phyloP scores from a whole-genome alignment of 805 yeast genomes.

The Blastobotrys americana region DNA sequence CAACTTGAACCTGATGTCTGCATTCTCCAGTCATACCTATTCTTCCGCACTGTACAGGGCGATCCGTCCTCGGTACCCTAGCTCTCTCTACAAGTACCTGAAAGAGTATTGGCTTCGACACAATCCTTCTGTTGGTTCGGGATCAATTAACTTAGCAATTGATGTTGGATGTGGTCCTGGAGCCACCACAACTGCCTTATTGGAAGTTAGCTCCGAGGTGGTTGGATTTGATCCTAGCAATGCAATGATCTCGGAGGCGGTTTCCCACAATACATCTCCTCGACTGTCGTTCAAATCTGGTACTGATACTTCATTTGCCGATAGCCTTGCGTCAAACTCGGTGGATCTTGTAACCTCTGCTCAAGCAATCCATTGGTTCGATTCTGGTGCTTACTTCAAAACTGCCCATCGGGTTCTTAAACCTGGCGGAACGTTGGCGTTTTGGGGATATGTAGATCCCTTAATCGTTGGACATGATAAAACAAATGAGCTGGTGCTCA shows the following conservation, averaged over 20 bases:
- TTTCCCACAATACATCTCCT: constrained; percentile 6
- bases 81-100: constrained; percentile 39
- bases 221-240: constrained; percentile 59
- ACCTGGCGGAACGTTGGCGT: constrained; percentile 60
- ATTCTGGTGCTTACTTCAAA: constrained; percentile 45
- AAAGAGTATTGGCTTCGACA: constrained; percentile 36
- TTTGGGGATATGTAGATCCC: constrained; percentile 78
- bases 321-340: constrained; percentile 20
- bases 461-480: constrained; percentile 44
- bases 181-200: constrained; percentile 52
- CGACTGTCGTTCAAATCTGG: constrained; percentile 13
- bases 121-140: constrained; percentile 15
- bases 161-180: constrained; percentile 85
- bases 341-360: constrained; percentile 72
- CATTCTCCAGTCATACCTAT: constrained; percentile 49
- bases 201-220: constrained; percentile 39
- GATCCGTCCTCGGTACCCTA: constrained; percentile 65
- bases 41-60: constrained; percentile 45
- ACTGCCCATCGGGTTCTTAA: constrained; percentile 46
- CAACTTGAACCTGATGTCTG: no score
- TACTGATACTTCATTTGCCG: constrained; percentile 19
- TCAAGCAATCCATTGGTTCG: constrained; percentile 83
- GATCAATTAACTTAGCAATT: constrained; percentile 38
- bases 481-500: constrained; percentile 47
- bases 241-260: constrained; percentile 48